Evolutionary conservation across 2,329 filamentous ascomycete species (phyloP).

Genomic region (Setomelanomma holmii): DNA sequence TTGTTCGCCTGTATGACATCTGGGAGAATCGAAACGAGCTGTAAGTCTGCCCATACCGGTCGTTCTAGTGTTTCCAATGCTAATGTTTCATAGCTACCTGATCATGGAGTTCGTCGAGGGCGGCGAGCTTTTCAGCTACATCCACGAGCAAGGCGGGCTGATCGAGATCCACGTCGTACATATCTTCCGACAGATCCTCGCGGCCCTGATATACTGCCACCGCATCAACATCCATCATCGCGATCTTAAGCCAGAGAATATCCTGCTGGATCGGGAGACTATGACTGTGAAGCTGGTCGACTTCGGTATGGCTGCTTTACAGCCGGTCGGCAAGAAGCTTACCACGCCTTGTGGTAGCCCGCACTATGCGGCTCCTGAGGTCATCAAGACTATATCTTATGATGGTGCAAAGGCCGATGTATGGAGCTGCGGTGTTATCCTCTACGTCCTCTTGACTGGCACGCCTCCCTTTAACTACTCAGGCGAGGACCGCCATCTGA

Average conservation of each 20-base stretch:
- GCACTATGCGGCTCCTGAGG: conserved; percentile 93
- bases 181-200: conserved; percentile 92
- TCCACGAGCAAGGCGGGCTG: conserved; percentile 75
- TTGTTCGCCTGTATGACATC: conserved; percentile 93
- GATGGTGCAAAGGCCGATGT: conserved; percentile 87
- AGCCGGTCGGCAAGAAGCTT: conserved; percentile 78
- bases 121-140: conserved; percentile 86
- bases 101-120: conserved; percentile 91
- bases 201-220: conserved; percentile 90
- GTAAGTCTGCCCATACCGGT: conserved; percentile 60
- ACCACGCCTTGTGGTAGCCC: conserved; percentile 94
- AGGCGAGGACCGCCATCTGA: conserved; percentile 59
- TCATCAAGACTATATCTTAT: conserved; percentile 79
- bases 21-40: conserved; percentile 97
- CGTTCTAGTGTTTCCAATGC: neutral
- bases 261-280: conserved; percentile 74
- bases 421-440: conserved; percentile 80
- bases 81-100: conserved; percentile 71
- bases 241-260: conserved; percentile 97
- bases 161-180: conserved; percentile 80
- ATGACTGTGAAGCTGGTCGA: conserved; percentile 91
- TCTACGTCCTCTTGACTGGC: conserved; percentile 87
- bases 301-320: conserved; percentile 96
- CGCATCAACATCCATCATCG: conserved; percentile 94
- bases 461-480: conserved; percentile 76